These are phyloP conservation scores for Maudiozyma humilis DNA, from an alignment of 1,139 yeast species.

Conservation along the genomic window DNA sequence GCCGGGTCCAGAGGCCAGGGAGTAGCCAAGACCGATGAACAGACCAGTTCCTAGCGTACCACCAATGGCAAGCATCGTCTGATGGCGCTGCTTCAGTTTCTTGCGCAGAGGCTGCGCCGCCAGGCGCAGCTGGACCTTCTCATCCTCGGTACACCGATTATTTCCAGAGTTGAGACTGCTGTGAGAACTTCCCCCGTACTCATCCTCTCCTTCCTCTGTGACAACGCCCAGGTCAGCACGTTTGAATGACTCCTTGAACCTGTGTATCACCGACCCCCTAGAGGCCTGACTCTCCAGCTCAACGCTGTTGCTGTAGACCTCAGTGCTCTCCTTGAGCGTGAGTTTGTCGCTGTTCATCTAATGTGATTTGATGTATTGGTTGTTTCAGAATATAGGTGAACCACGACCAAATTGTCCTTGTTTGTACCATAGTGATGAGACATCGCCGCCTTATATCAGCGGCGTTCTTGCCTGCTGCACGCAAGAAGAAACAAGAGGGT, in stretches of 20 bases:
- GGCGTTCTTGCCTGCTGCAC: no score
- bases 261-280: not conserved
- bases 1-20: constrained; percentile 55
- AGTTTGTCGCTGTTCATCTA: no score
- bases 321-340: constrained; percentile 1
- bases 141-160: constrained; percentile 1
- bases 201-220: not conserved
- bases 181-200: not conserved
- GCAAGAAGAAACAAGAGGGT: no score
- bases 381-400: no score
- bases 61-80: constrained; percentile 51
- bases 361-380: no score
- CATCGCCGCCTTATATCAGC: no score
- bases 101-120: constrained; percentile 6
- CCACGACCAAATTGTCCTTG: no score
- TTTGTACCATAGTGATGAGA: no score
- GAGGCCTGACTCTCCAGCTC: not conserved
- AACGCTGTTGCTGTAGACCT: not conserved
- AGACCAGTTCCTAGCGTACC: constrained; percentile 78
- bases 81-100: constrained; percentile 5
- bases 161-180: not conserved
- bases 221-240: constrained; percentile 1
- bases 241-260: constrained; percentile 2
- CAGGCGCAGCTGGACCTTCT: constrained; percentile 1
- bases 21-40: constrained; percentile 58